Percentiles rank a stretch among this genome's conserved stretches.
phyloP scores from a whole-genome alignment of 129 eudicot species.

The Scalesia atractyloides region DNA sequence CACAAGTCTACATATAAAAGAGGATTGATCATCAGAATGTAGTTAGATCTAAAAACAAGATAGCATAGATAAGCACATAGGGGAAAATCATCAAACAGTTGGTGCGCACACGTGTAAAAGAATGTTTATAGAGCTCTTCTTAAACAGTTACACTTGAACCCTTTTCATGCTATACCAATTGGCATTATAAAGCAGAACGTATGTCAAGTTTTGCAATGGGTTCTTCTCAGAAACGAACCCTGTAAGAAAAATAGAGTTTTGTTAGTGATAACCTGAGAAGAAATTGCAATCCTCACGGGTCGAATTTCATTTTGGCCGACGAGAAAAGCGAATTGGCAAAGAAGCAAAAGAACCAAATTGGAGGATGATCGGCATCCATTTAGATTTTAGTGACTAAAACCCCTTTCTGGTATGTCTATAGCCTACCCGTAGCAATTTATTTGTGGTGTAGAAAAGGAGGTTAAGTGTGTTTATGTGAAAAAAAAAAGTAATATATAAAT shows the following conservation, averaged over 20 bases:
- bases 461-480: no score
- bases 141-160: background rate
- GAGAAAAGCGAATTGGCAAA: background rate
- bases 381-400: no score
- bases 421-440: no score
- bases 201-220: slow-evolving; percentile 8
- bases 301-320: background rate
- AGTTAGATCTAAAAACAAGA: slow-evolving; percentile 2
- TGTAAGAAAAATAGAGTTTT: background rate
- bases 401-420: no score
- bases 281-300: slow-evolving; percentile 8
- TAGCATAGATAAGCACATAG: background rate
- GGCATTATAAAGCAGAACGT: background rate
- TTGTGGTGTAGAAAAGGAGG: no score
- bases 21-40: background rate
- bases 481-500: no score
- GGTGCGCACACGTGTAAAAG: background rate
- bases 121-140: background rate
- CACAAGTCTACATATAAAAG: background rate
- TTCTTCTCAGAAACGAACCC: background rate
- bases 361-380: no score
- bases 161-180: slow-evolving; percentile 2
- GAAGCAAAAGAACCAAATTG: no score
- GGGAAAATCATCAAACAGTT: slow-evolving; percentile 11
- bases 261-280: slow-evolving; percentile 25